Conservation (phyloP, 495 filamentous ascomycete genomes). For the Baudoinia panamericana region DNA sequence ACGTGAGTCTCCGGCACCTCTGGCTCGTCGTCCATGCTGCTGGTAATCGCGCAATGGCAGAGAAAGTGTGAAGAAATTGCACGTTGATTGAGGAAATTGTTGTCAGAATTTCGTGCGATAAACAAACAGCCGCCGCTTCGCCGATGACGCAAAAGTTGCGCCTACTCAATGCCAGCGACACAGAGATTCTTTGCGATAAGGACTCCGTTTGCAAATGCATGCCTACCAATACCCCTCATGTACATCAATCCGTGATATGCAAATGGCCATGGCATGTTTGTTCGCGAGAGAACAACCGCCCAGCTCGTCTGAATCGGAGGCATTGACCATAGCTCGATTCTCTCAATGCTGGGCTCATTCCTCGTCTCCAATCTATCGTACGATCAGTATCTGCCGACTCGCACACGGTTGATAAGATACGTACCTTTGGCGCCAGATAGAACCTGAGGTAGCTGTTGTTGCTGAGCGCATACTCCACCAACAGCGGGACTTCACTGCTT, state of each 20-base stretch:
- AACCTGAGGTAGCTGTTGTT: conserved; percentile 85
- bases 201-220: not conserved
- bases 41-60: not conserved
- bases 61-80: not conserved
- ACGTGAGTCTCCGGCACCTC: conserved; percentile 71
- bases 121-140: not conserved
- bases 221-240: not conserved
- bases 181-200: not conserved
- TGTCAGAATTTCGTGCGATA: too few relatives aligned
- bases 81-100: not conserved
- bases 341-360: not conserved
- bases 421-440: conserved; percentile 94
- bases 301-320: not conserved
- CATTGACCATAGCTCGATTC: not conserved
- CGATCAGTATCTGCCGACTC: conserved; percentile 47
- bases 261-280: not conserved
- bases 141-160: not conserved
- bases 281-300: not conserved
- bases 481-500: conserved; percentile 87
- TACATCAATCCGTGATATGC: not conserved
- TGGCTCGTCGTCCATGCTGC: not conserved
- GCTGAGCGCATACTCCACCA: conserved; percentile 77
- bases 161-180: not conserved
- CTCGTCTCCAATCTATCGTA: conserved; percentile 42
- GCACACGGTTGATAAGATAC: conserved; percentile 18